A percentile compares a stretch with the other conserved stretches of the same genome.
These are phyloP conservation scores for Iris pallida DNA, from an alignment of 116 monocot species.

Conservation along the genomic window DNA sequence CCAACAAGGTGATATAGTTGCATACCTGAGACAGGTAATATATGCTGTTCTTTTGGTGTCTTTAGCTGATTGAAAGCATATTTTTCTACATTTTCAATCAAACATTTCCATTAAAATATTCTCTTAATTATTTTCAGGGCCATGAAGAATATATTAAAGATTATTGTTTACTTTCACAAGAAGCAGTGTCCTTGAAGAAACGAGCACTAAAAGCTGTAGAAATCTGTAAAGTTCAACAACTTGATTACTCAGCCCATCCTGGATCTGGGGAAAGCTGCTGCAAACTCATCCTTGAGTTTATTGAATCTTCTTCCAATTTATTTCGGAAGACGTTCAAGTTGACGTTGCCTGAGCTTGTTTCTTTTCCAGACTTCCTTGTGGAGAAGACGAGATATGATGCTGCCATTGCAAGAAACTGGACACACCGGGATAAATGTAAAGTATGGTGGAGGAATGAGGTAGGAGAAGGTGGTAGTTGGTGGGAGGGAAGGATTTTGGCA, in stretches of 20 bases:
- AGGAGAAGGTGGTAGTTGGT: conserved; percentile 81
- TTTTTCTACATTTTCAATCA: too few species aligned
- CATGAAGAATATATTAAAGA: conserved; percentile 68
- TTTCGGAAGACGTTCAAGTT: conserved; percentile 59
- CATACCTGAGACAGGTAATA: conserved; percentile 93
- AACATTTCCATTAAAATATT: too few species aligned
- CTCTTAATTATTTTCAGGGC: conserved; percentile 46
- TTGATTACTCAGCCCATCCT: conserved; percentile 74
- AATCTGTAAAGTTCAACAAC: conserved; percentile 58
- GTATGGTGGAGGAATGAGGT: conserved; percentile 97
- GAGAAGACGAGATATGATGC: conserved; percentile 77
- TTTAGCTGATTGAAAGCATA: too few species aligned
- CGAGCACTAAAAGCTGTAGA: conserved; percentile 69
- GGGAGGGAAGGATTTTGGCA: conserved; percentile 71
- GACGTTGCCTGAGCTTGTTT: conserved; percentile 80
- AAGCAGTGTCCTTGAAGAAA: conserved; percentile 42
- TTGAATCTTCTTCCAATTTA: conserved; percentile 47
- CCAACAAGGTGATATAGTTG: conserved; percentile 91
- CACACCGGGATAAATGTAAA: conserved; percentile 79
- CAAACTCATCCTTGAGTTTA: conserved; percentile 74
- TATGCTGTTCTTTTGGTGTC: too few species aligned
- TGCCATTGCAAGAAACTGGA: conserved; percentile 84
- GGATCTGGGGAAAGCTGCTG: conserved; percentile 99
- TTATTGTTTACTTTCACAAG: conserved; percentile 13
- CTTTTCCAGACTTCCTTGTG: conserved; percentile 87